Base-by-base conservation (phyloP, 1,139 yeast genomes). In the Pichia sp. region DNA sequence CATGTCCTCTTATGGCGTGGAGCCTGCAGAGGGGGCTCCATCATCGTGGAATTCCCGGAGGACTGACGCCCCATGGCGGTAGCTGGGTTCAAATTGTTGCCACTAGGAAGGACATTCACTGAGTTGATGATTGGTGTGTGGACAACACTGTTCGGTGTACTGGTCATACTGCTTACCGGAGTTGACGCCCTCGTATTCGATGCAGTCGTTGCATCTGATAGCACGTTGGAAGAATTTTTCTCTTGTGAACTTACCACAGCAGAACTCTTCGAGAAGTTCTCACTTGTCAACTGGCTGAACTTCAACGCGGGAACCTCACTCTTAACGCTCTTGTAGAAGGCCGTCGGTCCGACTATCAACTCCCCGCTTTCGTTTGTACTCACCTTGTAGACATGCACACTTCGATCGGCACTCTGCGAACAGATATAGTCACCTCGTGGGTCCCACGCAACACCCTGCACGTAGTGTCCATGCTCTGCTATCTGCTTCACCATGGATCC, bases 391-490 rank as follows among this genome's bases (percentile, higher is more conserved):
- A 93, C 74, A 60, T 83, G 84, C 17, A 92, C 85, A 1, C 91
- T 78, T 56, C 97, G 73, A 70, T 95, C 99, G 3, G 97, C 95
- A 29, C 95, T 84, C 67, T 92, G 97, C 6, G 97, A 87, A 0
- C 92, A 90, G 20, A 93, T 70, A 63, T 71, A 90, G 63, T 85
- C 83, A 57, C 85, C 83, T 55, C 75, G 66, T 3, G 99, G 99
- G 68, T 93, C 99, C 98, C 98, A 93, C 0, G 86, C 78, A 4
- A 93, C 93, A 3, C 99, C 99, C 70, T 93, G 99, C 2, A 93
- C 95, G 64, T 89, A 92, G 67, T 92, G 97, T 42, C 75, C 73
- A 68, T 93, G 98, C 60, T 88, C 90, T 2, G 83, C 79, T 50
- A 87, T 73, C 55, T 85, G 84, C 14, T 78, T 73, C 1, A 89